Evolutionary conservation across 2,329 filamentous ascomycete genomes (phyloP), one percentile per base, ranked within the genome.

Genomic region (Hypoxylon sp.): DNA sequence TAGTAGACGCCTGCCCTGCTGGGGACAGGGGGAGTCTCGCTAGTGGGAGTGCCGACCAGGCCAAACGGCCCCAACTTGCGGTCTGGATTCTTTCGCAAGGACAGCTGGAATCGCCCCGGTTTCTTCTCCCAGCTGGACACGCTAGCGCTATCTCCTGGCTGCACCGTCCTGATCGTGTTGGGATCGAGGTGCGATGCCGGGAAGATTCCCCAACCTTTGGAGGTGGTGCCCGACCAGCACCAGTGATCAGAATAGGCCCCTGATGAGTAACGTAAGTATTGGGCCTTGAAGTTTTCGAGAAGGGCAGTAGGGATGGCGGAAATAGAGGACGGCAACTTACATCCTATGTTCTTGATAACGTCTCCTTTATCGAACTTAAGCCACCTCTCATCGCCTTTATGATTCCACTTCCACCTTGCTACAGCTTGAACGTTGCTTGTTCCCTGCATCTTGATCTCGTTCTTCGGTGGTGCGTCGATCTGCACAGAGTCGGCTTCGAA

Each of bases 351-450:
- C 57, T 78, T 83, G 11, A 88, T 86, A 2, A 78, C 75, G 56
- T 89, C 86, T 13, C 82, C 83, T 64, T 86, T 87, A 20, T 86
- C 84, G 63, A 89, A 82, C 57, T 72, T 76, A n/a, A 84, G 69
- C 81, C 81, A 84, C 17, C 69, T 71, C 7, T 75, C 72, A 38
- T 73, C 73, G 15, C 72, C 68, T 56, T 75, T 78, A 25, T 75
- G 73, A 37, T 72, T 70, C 68, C 80, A 83, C 65, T 75, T 81
- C 80, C 80, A 84, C 49, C 73, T 72, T 8, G 79, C 71, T 29
- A 75, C 73, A 7, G 78, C 81, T 36, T 73, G 73, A 29, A 81
- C 70, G 7, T 73, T 73, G 45, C 75, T 80, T 23, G 72, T 71
- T 7, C 72, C 74, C 4, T 73, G 72, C 67, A 76, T 74, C 20